Evolutionary conservation across 345 rosid species (phyloP).

Genomic region (Psidium friedrichsthalianum): DNA sequence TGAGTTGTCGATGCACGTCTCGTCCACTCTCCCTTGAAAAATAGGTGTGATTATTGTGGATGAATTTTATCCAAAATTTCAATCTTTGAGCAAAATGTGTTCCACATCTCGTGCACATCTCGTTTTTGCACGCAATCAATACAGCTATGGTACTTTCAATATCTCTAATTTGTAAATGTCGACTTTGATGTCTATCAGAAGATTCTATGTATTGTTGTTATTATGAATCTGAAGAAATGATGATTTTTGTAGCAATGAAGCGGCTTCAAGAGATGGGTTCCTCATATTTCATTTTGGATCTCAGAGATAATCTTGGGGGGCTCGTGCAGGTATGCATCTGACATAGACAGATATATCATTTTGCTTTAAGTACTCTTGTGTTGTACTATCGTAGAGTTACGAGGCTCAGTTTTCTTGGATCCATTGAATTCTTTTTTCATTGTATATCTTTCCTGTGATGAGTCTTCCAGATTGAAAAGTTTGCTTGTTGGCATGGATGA

Average conservation of each 20-base stretch:
- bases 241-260: constrained; percentile 59
- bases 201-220: background rate
- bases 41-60: no score
- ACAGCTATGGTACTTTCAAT: background rate
- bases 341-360: background rate
- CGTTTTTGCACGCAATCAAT: background rate
- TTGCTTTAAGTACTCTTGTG: background rate
- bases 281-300: constrained; percentile 72
- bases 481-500: background rate
- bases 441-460: background rate
- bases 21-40: no score
- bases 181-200: background rate
- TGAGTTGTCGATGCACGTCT: no score
- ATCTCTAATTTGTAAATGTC: background rate
- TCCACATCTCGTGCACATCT: no score
- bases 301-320: constrained; percentile 97
- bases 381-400: background rate
- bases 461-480: background rate
- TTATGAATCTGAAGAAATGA: background rate
- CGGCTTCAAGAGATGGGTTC: constrained; percentile 90
- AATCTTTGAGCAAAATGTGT: no score
- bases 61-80: no score
- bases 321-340: constrained; percentile 56
- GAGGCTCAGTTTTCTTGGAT: background rate
- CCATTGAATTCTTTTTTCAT: background rate